phyloP scores from a whole-genome alignment of 345 rosid species.

The Raphanus sativus region DNA sequence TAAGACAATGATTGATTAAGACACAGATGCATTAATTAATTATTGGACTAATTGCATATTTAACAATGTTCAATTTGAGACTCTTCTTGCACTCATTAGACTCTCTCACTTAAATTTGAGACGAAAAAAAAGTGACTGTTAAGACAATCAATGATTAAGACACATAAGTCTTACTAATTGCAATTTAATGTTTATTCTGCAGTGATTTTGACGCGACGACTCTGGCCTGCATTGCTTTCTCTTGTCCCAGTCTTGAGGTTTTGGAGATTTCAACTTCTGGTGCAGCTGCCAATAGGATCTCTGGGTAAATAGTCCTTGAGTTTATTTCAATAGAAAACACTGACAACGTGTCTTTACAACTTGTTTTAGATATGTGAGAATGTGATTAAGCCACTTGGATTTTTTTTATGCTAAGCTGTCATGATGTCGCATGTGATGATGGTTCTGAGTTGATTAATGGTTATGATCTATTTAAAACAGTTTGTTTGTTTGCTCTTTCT shows the following conservation, averaged over 20 bases:
- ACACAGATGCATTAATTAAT: neutral
- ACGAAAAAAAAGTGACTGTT: too few species aligned
- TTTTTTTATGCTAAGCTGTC: neutral
- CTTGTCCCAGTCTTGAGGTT: slow-evolving; percentile 83
- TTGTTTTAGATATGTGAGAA: too few species aligned
- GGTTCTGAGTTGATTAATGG: neutral
- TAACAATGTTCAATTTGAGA: too few species aligned
- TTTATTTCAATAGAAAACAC: neutral
- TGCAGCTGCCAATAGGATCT: slow-evolving; percentile 67
- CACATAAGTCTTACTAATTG: too few species aligned
- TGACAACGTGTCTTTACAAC: too few species aligned
- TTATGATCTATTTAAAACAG: neutral
- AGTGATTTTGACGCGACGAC: slow-evolving; percentile 88
- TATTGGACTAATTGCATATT: too few species aligned
- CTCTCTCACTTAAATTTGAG: too few species aligned
- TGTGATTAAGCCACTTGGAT: too few species aligned
- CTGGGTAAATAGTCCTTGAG: slow-evolving; percentile 53
- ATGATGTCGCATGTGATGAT: neutral
- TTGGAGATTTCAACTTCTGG: slow-evolving; percentile 70
- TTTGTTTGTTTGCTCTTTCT: slow-evolving; percentile 3
- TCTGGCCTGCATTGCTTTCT: slow-evolving; percentile 92
- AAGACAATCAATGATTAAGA: too few species aligned
- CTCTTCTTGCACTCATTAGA: too few species aligned
- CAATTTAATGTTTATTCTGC: slow-evolving; percentile 31
- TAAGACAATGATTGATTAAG: neutral